Evolutionary conservation across 352 stramenopile species (phyloP).

Genomic region (Paralagenidium karlingii): DNA sequence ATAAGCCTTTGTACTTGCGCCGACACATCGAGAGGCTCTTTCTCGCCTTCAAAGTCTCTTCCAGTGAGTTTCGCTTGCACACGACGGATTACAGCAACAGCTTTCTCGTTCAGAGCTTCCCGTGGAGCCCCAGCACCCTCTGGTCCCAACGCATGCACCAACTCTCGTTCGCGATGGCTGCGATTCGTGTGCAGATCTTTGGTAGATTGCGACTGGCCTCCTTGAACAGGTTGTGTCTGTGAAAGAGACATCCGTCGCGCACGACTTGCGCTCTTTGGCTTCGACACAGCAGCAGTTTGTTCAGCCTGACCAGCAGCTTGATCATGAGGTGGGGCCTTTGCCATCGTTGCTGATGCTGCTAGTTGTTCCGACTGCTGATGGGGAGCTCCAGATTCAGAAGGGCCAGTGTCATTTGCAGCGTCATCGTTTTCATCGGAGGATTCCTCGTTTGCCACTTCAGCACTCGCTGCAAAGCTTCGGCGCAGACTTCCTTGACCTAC

Average conservation of each 20-base stretch:
- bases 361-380: no score
- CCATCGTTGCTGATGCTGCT: no score
- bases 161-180: constrained; percentile 69
- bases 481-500: constrained; percentile 58
- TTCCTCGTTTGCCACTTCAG: constrained; percentile 4
- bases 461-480: constrained; percentile 45
- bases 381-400: no score
- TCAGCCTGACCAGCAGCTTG: no score
- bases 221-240: no score
- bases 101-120: constrained; percentile 92
- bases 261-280: no score
- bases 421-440: no score
- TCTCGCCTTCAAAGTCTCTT: constrained; percentile 90
- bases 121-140: constrained; percentile 63
- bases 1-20: constrained; percentile 95
- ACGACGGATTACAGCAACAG: constrained; percentile 93
- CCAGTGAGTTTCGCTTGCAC: constrained; percentile 99
- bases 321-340: no score
- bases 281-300: no score
- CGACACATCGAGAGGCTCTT: constrained; percentile 59
- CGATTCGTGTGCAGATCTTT: constrained; percentile 52
- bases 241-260: no score
- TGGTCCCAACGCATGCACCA: constrained; percentile 62
- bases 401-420: no score
- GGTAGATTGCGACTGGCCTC: constrained; percentile 34